A percentile compares a stretch with the other conserved stretches of the same genome.
These are phyloP conservation scores for Trametes punicea DNA, from an alignment of 768 basidiomycete species.

Conservation along the genomic window DNA sequence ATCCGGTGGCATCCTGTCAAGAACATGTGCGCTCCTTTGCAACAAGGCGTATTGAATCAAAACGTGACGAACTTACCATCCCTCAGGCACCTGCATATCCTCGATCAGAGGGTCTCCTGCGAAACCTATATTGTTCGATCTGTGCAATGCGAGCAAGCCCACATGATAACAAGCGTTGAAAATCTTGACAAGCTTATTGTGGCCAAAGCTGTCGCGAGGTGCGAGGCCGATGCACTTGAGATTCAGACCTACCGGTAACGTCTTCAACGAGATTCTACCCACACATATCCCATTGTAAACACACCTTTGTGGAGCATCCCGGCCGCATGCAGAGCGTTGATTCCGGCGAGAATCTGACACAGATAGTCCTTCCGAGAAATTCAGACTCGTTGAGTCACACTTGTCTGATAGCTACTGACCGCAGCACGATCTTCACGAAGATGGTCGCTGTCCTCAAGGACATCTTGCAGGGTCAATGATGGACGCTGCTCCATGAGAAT, in stretches of 20 bases:
- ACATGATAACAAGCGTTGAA: slow-evolving; percentile 70
- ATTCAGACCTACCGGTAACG: slow-evolving; percentile 45
- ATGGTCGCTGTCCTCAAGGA: slow-evolving; percentile 73
- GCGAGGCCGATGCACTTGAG: slow-evolving; percentile 60
- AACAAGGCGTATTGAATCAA: not conserved
- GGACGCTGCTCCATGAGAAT: slow-evolving; percentile 75
- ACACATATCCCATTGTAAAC: not conserved
- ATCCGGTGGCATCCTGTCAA: slow-evolving; percentile 70
- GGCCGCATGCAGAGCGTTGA: slow-evolving; percentile 62
- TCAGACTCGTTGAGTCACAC: not conserved
- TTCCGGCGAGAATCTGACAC: slow-evolving; percentile 63
- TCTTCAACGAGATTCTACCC: not conserved
- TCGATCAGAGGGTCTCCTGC: slow-evolving; percentile 28
- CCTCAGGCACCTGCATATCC: slow-evolving; percentile 34
- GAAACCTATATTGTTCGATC: slow-evolving; percentile 73
- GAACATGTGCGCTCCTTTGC: too few relatives aligned
- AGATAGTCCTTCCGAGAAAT: slow-evolving; percentile 63
- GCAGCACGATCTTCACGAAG: slow-evolving; percentile 69
- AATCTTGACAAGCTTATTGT: slow-evolving; percentile 69
- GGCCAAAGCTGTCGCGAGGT: slow-evolving; percentile 45
- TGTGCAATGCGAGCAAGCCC: slow-evolving; percentile 73
- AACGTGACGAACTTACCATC: slow-evolving; percentile 43
- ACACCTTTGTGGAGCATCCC: slow-evolving; percentile 71
- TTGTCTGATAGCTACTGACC: slow-evolving; percentile 37
- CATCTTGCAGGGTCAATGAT: slow-evolving; percentile 60